Evolutionary conservation across 1,139 yeast genomes (phyloP), one percentile per base, ranked within the genome.

Genomic region (Saccharomyces hybrid): DNA sequence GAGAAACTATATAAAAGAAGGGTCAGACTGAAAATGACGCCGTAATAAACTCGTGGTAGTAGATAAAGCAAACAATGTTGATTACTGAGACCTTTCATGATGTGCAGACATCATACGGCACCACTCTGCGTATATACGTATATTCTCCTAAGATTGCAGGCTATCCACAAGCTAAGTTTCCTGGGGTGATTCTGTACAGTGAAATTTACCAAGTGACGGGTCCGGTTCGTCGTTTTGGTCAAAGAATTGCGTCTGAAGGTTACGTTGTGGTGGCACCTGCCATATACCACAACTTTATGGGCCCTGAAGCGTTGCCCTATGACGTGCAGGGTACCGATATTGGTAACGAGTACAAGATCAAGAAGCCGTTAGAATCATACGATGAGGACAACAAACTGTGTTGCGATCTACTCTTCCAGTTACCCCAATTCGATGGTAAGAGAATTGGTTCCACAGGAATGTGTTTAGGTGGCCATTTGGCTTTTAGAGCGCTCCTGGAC

Each of bases 381-480:
- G 95, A 87, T 63, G 95, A 86, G 66, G 95, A 87, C 68, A 82
- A 79, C 63, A 75, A 71, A 50, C 71, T 86, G 57, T 76, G 88
- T 27, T 76, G 86, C 62, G 89, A 85, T 63, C 82, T 84, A 63
- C 75, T 87, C 58, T 68, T 70, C 52, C 65, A 77, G 2, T 73
- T 86, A 58, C 74, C 78, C 1, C 84, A 88, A 3, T 86, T 88
- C 67, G 84, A 80, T 59, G 93, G 93, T 48, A 60, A 59, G 48
- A 80, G 77, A 57, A 78, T 85, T 60, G 95, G 95, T 29, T 85
- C 91, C 51, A 85, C 93, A 1, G 95, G 95, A 26, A 87, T 87
- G 91, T 87, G 95, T 67, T 79, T 87, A 25, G 95, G 95, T 23
- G 95, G 95, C 1, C 95, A 87, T 66, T 74, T 86, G 64, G 93